A percentile compares a stretch with the other conserved stretches of the same genome.
These are phyloP conservation scores for Volvox reticuliferus DNA, from an alignment of 139 green algal genomes.

Conservation along the genomic window DNA sequence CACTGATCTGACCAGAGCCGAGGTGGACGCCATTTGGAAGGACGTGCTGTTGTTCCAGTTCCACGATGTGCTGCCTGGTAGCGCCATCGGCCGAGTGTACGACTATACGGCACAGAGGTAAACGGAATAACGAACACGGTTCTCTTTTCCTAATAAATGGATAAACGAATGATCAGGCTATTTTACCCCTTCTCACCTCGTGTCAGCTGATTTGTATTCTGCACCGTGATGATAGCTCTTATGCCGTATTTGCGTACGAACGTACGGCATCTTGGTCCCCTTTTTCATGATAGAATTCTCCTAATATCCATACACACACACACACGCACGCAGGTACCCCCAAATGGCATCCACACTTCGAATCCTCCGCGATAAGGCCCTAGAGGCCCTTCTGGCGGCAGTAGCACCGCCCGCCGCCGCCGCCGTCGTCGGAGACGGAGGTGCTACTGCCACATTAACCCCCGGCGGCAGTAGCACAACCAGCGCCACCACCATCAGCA, in stretches of 20 bases:
- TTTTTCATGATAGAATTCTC: too few species aligned
- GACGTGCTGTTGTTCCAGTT: conserved; percentile 63
- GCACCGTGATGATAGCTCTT: too few species aligned
- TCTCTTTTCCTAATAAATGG: neutral
- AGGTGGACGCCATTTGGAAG: conserved; percentile 55
- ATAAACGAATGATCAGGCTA: too few species aligned
- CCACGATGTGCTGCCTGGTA: conserved; percentile 60
- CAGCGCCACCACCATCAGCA: neutral
- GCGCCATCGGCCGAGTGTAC: conserved; percentile 53
- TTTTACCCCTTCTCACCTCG: too few species aligned
- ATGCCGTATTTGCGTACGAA: too few species aligned
- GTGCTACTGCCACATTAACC: too few species aligned
- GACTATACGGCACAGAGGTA: conserved; percentile 13
- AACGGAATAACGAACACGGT: too few species aligned
- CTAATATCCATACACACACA: too few species aligned
- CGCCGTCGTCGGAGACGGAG: too few species aligned
- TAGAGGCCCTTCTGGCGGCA: neutral
- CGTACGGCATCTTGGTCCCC: too few species aligned
- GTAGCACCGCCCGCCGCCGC: neutral
- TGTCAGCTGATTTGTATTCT: too few species aligned
- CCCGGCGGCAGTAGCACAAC: neutral
- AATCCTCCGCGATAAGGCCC: neutral
- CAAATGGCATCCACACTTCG: neutral
- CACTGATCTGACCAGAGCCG: neutral
- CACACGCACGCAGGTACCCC: conserved; percentile 15